Evolutionary conservation across 352 stramenopile species (phyloP), one percentile per base, ranked within the genome.

Genomic region (Phytophthora fragariaefolia): DNA sequence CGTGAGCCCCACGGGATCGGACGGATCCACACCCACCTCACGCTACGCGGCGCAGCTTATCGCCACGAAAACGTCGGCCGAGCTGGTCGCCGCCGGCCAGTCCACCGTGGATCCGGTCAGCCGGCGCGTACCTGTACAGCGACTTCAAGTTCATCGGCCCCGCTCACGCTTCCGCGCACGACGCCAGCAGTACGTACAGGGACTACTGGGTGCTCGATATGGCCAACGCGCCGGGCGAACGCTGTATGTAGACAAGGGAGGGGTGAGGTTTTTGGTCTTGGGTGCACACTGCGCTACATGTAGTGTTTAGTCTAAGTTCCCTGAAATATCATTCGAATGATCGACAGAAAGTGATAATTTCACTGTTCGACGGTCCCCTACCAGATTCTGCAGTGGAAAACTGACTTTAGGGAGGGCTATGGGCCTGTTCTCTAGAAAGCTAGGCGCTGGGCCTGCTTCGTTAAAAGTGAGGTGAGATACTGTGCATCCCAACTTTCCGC

Each of bases 51-150:
- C 47, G 23, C 58, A 77, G n/a, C 28, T 53, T 13, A 69, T 80
- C 47, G 47, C 58, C 12, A 59, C 60, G 0, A 20, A 30, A 6
- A 47, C 23, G 18, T 65, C 60, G 8, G 62, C 65, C 8, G 79
- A 87, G 53, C 58, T 79, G 43, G 72, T 84, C 2, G 79, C 71
- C 1, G 76, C 67, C 3, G 79, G 79, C 2, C 69, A 82, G 27
- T 58, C 40, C 15, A 53, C 63, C 4, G 71, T 75, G 72, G 74
- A 66, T 79, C 68, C 79, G 80, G 26, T 79, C 70, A 22, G 17
- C 64, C 2, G 63, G 64, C 7, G 63, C 75, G 49, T 65, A 70
- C 28, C 58, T 85, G 26, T 71, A 79, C 66, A 71, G 56, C 38
- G 62, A 71, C 51, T 34, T 65, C 34, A 53, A 47, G 48, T 77